Base-by-base conservation (phyloP, 2,329 filamentous ascomycete species). In the Arthrobotrys sinensis region DNA sequence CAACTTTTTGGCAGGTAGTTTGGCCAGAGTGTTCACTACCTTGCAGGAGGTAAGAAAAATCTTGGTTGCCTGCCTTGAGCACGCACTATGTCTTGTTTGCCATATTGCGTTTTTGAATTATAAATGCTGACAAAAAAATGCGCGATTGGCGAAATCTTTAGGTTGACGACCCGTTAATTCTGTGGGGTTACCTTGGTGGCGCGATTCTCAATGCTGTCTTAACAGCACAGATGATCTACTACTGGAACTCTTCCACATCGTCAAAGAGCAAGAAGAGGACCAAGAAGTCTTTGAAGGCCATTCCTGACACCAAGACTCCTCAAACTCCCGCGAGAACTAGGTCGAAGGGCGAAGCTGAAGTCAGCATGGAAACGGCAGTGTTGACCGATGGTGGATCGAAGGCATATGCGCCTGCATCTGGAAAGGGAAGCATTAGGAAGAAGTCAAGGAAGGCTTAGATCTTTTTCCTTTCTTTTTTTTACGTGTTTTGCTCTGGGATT, bases 1-100 rank as follows among this genome's bases (percentile, higher is more conserved):
- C 89, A 98, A 97, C 88, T 99, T 97, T 86, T 93, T 99, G 82
- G 88, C 91, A 82, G 96, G 96, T 45, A 97, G 94, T 50, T 89
- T 98, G 75, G 93, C 93, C 28, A 92, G 96, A 83, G 97, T 99
- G 86, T 99, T 97, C 85, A 99, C 96, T 36, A 99, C 96, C 7
- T 87, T 99, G 73, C 94, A 98, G 83, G 96, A 99, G 87, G 76
- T 79, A 69, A 28, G 24, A 28, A 28, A 28, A 28, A 28, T 28
- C 24, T 4, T 21, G 6, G 7, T 65, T 50, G 16, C n/a, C 32
- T 38, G 10, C n/a, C 16, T 7, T 43, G 11, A 11, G 11, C 21
- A 55, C 36, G 24, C n/a, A 32, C 21, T 21, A 12, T 34, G 57
- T 50, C 38, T 11, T 19, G 16, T n/a, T 24, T 55, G 55, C n/a